Conservation (phyloP, 345 rosid species). For the Gossypium turneri region DNA sequence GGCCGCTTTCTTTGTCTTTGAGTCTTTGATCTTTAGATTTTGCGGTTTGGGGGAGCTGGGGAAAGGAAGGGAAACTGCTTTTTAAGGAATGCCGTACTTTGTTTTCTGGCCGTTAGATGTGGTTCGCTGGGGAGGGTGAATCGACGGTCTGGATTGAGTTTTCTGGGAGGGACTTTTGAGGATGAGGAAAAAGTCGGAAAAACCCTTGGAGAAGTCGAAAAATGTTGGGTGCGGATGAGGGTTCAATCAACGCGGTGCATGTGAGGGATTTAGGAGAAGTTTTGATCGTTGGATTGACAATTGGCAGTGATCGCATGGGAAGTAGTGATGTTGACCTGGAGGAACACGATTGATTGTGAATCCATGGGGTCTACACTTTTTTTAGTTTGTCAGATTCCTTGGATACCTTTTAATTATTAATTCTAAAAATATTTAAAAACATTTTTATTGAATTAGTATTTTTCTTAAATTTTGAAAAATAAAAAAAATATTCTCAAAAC, state of each 20-base stretch:
- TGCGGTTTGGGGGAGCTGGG: background rate
- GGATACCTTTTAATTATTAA: background rate
- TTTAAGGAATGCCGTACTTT: slow-evolving; percentile 12
- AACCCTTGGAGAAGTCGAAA: background rate
- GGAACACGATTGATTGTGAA: background rate
- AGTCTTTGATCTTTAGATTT: background rate
- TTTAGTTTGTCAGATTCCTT: background rate
- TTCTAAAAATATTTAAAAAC: background rate
- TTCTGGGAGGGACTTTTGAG: background rate
- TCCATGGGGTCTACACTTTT: background rate
- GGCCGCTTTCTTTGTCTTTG: slow-evolving; percentile 10
- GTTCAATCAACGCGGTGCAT: background rate
- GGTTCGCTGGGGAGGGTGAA: slow-evolving; percentile 10
- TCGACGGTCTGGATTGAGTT: slow-evolving; percentile 26
- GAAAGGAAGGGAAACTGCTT: slow-evolving; percentile 4
- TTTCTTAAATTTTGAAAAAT: too few relatives aligned
- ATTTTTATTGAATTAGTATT: too few relatives aligned
- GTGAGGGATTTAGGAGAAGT: background rate
- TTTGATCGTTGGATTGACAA: background rate
- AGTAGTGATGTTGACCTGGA: background rate
- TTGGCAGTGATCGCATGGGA: background rate
- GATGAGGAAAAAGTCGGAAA: background rate
- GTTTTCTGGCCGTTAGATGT: slow-evolving; percentile 36
- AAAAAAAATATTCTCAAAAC: too few relatives aligned
- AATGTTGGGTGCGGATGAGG: background rate